Evolutionary conservation across 2,329 filamentous ascomycete species (phyloP).

Genomic region (Amauroascus niger): DNA sequence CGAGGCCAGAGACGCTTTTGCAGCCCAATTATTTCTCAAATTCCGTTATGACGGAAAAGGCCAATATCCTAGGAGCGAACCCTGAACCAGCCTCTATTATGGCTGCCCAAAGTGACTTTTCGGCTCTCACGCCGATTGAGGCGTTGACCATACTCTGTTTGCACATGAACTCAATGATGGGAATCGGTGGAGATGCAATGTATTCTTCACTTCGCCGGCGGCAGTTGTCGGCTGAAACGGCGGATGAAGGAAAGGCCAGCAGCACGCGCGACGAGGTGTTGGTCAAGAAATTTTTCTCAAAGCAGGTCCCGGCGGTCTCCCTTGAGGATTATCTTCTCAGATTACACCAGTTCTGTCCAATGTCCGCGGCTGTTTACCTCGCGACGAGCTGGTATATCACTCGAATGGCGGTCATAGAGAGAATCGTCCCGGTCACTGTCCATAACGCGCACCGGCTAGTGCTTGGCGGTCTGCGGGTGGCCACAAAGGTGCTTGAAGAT

Average conservation of each 20-base stretch:
- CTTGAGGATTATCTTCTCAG: constrained; percentile 77
- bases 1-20: background rate
- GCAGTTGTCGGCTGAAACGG: background rate
- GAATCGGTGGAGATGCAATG: background rate
- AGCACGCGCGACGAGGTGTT: constrained; percentile 22
- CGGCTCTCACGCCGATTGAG: background rate
- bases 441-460: constrained; percentile 80
- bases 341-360: constrained; percentile 82
- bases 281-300: constrained; percentile 76
- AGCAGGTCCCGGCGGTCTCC: constrained; percentile 70
- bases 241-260: background rate
- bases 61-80: background rate
- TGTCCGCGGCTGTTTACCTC: constrained; percentile 88
- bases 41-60: constrained; percentile 1
- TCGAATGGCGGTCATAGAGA: constrained; percentile 65
- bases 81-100: background rate
- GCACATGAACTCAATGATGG: constrained; percentile 5
- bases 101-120: background rate
- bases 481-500: constrained; percentile 93
- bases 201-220: background rate
- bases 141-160: constrained; percentile 6
- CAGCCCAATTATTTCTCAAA: background rate
- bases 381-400: constrained; percentile 82
- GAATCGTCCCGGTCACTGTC: constrained; percentile 66
- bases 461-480: constrained; percentile 72